Percentiles rank a stretch among this genome's conserved stretches.
Conservation (phyloP, 805 yeast species). For the Sugiyamaella valdiviana region DNA sequence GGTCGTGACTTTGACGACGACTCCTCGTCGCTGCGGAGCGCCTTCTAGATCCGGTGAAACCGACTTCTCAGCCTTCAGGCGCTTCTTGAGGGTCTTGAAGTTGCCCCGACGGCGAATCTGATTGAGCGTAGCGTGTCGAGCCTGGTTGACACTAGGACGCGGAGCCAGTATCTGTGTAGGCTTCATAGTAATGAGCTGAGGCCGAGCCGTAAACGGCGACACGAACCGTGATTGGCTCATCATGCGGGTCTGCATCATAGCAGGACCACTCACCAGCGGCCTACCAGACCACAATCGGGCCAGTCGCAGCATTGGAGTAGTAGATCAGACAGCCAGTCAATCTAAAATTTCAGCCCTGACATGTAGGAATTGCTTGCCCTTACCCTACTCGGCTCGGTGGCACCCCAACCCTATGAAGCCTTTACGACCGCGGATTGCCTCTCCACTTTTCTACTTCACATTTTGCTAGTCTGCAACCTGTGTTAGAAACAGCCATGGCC, state of each 20-base stretch:
- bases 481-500: too few species aligned
- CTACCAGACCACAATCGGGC: neutral
- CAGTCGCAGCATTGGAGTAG: neutral
- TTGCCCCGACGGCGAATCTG: slow-evolving; percentile 31
- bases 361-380: too few species aligned
- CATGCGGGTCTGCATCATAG: neutral
- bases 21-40: slow-evolving; percentile 90
- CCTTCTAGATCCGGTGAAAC: slow-evolving; percentile 73
- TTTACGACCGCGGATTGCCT: too few species aligned
- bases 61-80: slow-evolving; percentile 21
- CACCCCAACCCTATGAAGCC: too few species aligned
- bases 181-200: too few species aligned
- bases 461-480: neutral
- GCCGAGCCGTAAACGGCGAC: neutral
- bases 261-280: neutral
- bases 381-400: too few species aligned
- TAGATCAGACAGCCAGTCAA: neutral
- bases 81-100: slow-evolving; percentile 29
- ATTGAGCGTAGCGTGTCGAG: slow-evolving; percentile 25
- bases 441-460: neutral
- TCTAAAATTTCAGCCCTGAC: too few species aligned
- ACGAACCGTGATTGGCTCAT: neutral
- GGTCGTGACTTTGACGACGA: slow-evolving; percentile 87
- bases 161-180: neutral
- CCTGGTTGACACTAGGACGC: neutral